Conservation (phyloP, 176 grass and related monocot genomes). For the Eremochloa ophiuroides region DNA sequence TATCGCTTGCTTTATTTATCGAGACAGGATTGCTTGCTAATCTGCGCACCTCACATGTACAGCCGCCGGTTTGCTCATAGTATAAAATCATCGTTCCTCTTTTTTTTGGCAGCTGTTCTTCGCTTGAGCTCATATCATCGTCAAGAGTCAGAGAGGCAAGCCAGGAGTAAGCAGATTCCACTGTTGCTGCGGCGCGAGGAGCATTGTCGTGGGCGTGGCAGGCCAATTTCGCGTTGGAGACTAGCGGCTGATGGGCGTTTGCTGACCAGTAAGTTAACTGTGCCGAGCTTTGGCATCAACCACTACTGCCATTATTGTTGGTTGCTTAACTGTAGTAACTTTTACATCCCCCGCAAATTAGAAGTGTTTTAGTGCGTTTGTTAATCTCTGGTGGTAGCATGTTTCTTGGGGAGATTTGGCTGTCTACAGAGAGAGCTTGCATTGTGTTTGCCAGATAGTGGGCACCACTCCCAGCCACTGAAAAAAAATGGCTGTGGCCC, state of each 20-base stretch:
- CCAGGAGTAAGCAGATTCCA: slow-evolving; percentile 3
- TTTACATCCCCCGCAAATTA: too few relatives aligned
- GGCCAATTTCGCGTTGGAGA: background rate
- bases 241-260: slow-evolving; percentile 4
- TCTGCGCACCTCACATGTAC: background rate
- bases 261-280: slow-evolving; percentile 22
- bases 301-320: slow-evolving; percentile 8
- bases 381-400: background rate
- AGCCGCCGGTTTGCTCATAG: background rate
- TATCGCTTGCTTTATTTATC: background rate
- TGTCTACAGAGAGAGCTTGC: background rate
- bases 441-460: background rate
- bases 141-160: too few relatives aligned
- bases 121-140: background rate
- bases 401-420: background rate
- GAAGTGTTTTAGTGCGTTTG: too few relatives aligned
- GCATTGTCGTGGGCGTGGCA: background rate
- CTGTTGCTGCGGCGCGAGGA: slow-evolving; percentile 36
- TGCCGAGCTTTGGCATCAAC: background rate
- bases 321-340: too few relatives aligned
- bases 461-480: background rate
- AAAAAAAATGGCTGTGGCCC: background rate
- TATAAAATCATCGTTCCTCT: too few relatives aligned
- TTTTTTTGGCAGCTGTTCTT: background rate
- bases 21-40: background rate